Conservation (phyloP, 2,329 filamentous ascomycete genomes). For the Oidium heveae region DNA sequence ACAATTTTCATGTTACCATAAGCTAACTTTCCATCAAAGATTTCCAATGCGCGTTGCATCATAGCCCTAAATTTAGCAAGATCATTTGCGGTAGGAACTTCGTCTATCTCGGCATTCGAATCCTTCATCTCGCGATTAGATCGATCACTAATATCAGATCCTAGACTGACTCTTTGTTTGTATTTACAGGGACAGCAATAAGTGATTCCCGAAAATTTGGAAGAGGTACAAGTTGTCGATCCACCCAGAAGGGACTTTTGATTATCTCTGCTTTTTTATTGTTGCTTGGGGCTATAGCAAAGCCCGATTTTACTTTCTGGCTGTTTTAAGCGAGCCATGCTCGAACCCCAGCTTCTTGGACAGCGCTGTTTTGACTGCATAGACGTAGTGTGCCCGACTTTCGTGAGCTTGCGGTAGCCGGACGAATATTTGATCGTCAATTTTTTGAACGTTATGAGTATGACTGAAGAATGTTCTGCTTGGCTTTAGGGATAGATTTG, state of each 20-base stretch:
- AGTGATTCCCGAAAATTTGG: background rate
- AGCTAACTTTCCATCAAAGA: background rate
- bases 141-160: background rate
- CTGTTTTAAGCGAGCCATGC: no score
- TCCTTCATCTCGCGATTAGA: background rate
- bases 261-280: no score
- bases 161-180: background rate
- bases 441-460: no score
- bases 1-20: background rate
- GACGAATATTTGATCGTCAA: no score
- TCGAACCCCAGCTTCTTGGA: no score
- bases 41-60: background rate
- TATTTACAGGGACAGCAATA: background rate
- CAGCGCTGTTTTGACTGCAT: no score
- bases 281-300: no score
- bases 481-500: no score
- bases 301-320: no score
- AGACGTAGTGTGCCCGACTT: no score
- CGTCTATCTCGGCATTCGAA: background rate
- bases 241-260: background rate
- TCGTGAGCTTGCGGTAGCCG: no score
- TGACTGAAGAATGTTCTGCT: no score
- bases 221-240: background rate
- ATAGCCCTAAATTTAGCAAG: background rate
- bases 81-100: background rate